Percentiles rank a stretch among this genome's conserved stretches.
phyloP scores from a whole-genome alignment of 129 eudicot genomes.

The Mikania micrantha region DNA sequence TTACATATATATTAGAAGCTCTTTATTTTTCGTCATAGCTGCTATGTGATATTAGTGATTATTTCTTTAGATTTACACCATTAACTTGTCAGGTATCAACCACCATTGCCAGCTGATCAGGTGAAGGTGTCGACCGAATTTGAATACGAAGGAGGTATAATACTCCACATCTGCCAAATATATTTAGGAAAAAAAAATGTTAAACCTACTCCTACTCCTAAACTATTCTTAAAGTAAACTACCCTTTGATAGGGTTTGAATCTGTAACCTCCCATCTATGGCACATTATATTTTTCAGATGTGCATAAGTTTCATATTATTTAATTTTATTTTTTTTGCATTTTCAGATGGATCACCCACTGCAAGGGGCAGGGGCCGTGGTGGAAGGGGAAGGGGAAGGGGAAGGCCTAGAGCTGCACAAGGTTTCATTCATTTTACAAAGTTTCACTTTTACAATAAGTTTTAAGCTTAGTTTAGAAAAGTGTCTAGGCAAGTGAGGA shows the following conservation, averaged over 20 bases:
- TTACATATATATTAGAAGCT: background rate
- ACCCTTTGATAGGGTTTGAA: too few relatives aligned
- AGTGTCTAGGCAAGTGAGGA: too few relatives aligned
- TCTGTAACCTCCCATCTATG: too few relatives aligned
- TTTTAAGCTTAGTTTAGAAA: too few relatives aligned
- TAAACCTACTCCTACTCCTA: too few relatives aligned
- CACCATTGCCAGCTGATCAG: constrained; percentile 93
- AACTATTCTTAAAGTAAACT: too few relatives aligned
- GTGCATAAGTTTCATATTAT: background rate
- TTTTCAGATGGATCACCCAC: constrained; percentile 77
- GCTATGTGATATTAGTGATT: background rate
- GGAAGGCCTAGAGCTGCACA: constrained; percentile 71
- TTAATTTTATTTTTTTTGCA: constrained; percentile 2
- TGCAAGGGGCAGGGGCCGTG: constrained; percentile 91
- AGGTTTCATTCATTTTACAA: constrained; percentile 26
- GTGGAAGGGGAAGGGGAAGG: constrained; percentile 85
- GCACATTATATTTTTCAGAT: too few relatives aligned
- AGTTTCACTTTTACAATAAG: background rate
- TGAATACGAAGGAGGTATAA: constrained; percentile 82
- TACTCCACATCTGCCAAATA: background rate
- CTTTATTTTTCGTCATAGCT: background rate
- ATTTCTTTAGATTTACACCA: background rate
- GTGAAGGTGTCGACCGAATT: constrained; percentile 65
- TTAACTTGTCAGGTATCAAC: constrained; percentile 65
- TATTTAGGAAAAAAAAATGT: too few relatives aligned